phyloP scores from a whole-genome alignment of 345 rosid genomes.

The Moricandia moricandioides region DNA sequence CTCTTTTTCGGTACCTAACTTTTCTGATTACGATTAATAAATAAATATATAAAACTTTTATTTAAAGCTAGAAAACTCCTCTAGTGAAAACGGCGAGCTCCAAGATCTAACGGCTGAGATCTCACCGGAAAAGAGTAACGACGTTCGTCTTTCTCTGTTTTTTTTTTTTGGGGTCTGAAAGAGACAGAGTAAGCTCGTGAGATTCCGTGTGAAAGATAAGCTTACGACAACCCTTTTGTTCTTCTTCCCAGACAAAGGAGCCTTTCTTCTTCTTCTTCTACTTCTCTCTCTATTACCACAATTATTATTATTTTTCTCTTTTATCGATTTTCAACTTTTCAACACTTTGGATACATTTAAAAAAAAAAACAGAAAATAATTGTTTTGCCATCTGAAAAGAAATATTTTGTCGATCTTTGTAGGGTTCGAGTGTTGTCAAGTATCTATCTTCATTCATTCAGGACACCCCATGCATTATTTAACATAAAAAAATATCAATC shows the following conservation, averaged over 20 bases:
- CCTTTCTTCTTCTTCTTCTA: conserved; percentile 3
- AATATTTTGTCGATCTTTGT: conserved; percentile 35
- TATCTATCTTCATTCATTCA: conserved; percentile 33
- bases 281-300: conserved; percentile 9
- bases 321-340: conserved; percentile 16
- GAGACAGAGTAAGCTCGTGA: conserved; percentile 19
- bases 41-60: background rate
- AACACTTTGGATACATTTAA: conserved; percentile 1
- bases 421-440: conserved; percentile 32
- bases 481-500: conserved; percentile 11
- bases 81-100: background rate
- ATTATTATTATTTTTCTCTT: conserved; percentile 7
- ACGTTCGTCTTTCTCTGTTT: background rate
- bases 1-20: conserved; percentile 24
- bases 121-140: conserved; percentile 19
- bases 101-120: conserved; percentile 23
- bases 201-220: conserved; percentile 33
- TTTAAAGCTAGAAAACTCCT: background rate
- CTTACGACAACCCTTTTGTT: conserved; percentile 13
- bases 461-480: conserved; percentile 29
- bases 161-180: background rate
- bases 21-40: conserved; percentile 32
- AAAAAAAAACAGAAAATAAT: background rate
- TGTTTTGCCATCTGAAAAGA: conserved; percentile 21
- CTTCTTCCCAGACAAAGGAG: conserved; percentile 30